These are phyloP conservation scores for Verticillium longisporum DNA, from an alignment of 2,329 filamentous ascomycete species.

Conservation along the genomic window DNA sequence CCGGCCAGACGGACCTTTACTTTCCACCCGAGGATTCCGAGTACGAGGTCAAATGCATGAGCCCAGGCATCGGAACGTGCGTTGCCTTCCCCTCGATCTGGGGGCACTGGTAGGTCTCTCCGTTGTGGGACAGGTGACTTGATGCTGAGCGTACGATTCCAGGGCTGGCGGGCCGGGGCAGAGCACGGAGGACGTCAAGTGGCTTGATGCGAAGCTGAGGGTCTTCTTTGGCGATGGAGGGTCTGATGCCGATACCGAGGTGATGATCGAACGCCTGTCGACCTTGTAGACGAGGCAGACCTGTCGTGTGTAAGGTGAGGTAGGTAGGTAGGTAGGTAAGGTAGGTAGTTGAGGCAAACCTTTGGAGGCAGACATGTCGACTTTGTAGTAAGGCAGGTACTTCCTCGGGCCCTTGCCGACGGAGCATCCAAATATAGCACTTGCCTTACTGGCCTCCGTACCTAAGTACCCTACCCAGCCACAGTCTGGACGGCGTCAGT, in stretches of 20 bases:
- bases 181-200: constrained; percentile 64
- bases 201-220: constrained; percentile 58
- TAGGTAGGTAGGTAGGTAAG: too few relatives aligned
- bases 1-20: constrained; percentile 69
- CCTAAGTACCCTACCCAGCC: not conserved
- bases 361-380: not conserved
- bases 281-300: too few relatives aligned
- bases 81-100: constrained; percentile 33
- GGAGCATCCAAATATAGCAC: too few relatives aligned
- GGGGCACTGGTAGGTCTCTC: constrained; percentile 27
- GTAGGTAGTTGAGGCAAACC: constrained; percentile 5
- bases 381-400: constrained; percentile 14
- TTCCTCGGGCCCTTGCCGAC: too few relatives aligned
- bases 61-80: constrained; percentile 21
- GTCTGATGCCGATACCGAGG: too few relatives aligned
- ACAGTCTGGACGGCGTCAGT: not conserved
- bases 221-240: constrained; percentile 26
- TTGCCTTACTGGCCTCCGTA: too few relatives aligned
- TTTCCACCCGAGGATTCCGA: constrained; percentile 77
- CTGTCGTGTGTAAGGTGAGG: too few relatives aligned
- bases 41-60: constrained; percentile 56
- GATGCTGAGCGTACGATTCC: not conserved
- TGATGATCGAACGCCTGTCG: too few relatives aligned
- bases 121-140: not conserved
- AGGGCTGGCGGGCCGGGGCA: constrained; percentile 64